Conservation (phyloP, 768 basidiomycete species). For the Termitomyces sp. region DNA sequence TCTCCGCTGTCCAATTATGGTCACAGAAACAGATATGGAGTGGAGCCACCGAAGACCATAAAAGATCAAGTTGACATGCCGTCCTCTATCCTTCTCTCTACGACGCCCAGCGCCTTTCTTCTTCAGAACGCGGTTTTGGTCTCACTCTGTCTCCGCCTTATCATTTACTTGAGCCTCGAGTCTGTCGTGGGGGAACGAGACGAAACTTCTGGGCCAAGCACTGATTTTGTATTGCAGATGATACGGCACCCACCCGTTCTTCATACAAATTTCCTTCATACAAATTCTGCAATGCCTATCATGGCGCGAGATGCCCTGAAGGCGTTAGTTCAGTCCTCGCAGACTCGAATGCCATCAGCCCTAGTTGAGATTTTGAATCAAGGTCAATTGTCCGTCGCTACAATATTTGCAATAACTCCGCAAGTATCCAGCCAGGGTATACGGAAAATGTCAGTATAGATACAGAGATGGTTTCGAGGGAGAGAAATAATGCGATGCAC, state of each 20-base stretch:
- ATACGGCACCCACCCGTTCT: background rate
- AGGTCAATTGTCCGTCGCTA: background rate
- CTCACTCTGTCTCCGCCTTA: background rate
- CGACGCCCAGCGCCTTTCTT: background rate
- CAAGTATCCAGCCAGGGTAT: constrained; percentile 2
- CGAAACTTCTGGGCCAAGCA: too few species aligned
- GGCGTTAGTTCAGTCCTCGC: background rate
- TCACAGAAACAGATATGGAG: background rate
- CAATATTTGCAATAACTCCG: background rate
- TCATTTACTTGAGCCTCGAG: background rate
- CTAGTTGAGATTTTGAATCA: too few species aligned
- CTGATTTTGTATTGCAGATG: background rate
- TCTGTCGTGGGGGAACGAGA: too few species aligned
- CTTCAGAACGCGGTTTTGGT: background rate
- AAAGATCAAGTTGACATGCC: background rate
- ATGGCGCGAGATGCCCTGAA: background rate
- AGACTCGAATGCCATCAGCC: too few species aligned
- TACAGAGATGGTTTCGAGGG: background rate
- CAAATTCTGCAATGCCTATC: background rate
- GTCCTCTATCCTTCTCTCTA: too few species aligned
- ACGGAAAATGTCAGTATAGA: constrained; percentile 1
- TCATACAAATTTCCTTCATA: too few species aligned
- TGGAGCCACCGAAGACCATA: background rate
- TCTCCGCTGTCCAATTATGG: background rate
- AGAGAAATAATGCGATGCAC: background rate